Evolutionary conservation across 2,329 filamentous ascomycete genomes (phyloP), one percentile per base, ranked within the genome.

Genomic region (Parastagonospora avenae): DNA sequence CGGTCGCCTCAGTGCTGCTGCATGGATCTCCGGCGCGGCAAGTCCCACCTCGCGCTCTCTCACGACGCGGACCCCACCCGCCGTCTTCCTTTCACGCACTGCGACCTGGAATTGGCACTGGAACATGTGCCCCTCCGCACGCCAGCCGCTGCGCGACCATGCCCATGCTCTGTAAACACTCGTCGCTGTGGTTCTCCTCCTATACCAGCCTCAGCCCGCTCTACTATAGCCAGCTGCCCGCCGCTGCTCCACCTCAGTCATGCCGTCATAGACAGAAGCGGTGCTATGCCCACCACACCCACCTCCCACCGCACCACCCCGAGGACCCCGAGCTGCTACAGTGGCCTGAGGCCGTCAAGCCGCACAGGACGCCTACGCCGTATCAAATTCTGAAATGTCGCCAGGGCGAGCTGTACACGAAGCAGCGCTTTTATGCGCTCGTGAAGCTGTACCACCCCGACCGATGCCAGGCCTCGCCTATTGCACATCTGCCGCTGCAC

Each of bases 371-470:
- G 24, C 90, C 90, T 1, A 93, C 92, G 0, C 94, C 94, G 1
- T 97, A 99, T 77, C 90, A 97, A 67, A 90, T 99, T 68, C 87
- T 97, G 66, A 80, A 83, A 29, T 77, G 83, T 57, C 76, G 79
- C 46, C 83, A 77, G 61, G 78, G 79, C 50, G 85, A 85, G 11
- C 82, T 85, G 2, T 97, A 99, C 74, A 87, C 84, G 55, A 97
- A 99, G 75, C 77, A 81, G 37, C 85, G 85, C 52, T 99, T 92
- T 80, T 94, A 95, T 74, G 84, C 93, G 67, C 84, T 99, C 45
- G 94, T 96, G 50, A 99, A 97, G 78, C 80, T 95, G 40, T 99
- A 99, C 77, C 94, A 99, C 69, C 94, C 94, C 0, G 94, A 99
- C 73, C 84, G 83, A 52, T 70, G 68, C 49, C 68, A 72, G 35